Conservation (phyloP, 805 yeast genomes). For the Hemisphaericaspora nanyangensis region DNA sequence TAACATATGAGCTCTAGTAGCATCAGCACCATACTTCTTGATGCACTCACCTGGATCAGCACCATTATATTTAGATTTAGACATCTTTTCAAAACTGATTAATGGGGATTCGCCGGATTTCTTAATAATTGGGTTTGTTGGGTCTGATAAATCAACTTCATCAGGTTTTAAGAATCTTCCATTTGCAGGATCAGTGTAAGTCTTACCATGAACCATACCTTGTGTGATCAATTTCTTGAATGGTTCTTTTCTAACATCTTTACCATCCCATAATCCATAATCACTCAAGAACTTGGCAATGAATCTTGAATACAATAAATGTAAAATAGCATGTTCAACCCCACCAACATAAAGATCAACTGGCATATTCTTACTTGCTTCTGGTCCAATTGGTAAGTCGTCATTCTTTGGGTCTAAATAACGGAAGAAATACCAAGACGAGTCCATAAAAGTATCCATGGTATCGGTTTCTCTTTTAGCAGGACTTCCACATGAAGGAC, state of each 20-base stretch:
- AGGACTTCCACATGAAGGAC: constrained; percentile 73
- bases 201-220: constrained; percentile 97
- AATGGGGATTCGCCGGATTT: constrained; percentile 49
- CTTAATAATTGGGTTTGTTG: constrained; percentile 42
- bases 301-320: constrained; percentile 81
- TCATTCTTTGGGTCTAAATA: constrained; percentile 71
- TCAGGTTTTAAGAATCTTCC: constrained; percentile 77
- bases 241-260: constrained; percentile 66
- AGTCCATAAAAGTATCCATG: constrained; percentile 98
- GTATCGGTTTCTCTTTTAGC: constrained; percentile 88
- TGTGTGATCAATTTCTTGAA: constrained; percentile 78
- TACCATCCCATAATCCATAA: constrained; percentile 67
- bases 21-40: constrained; percentile 80
- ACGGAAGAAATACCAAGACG: constrained; percentile 94
- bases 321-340: constrained; percentile 94
- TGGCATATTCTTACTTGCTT: constrained; percentile 51
- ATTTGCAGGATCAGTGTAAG: constrained; percentile 65
- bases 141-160: constrained; percentile 51
- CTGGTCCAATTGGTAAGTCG: constrained; percentile 45
- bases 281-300: constrained; percentile 72
- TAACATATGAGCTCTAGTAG: constrained; percentile 86
- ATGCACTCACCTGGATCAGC: constrained; percentile 85
- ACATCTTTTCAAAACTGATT: constrained; percentile 84
- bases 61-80: constrained; percentile 93
- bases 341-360: constrained; percentile 94